These are phyloP conservation scores for Candida sanyiensis DNA, from an alignment of 805 yeast genomes.

Conservation along the genomic window DNA sequence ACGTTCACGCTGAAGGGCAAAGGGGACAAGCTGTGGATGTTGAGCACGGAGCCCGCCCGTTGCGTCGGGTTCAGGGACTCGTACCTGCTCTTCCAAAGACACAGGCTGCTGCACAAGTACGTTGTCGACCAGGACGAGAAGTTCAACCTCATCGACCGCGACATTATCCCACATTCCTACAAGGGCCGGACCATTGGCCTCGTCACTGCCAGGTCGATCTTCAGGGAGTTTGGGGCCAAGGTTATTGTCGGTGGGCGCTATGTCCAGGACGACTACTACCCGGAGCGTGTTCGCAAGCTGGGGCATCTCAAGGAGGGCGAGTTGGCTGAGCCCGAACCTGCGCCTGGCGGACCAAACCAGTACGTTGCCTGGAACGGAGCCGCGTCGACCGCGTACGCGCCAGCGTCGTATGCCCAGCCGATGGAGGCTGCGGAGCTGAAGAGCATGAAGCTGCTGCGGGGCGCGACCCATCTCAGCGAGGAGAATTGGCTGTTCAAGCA, in stretches of 20 bases:
- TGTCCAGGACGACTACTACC: constrained; percentile 86
- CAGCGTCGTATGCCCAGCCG: constrained; percentile 8
- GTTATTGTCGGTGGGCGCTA: constrained; percentile 75
- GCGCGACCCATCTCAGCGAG: constrained; percentile 38
- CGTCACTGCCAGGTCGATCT: constrained; percentile 86
- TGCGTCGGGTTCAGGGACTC: constrained; percentile 92
- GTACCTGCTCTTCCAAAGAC: constrained; percentile 82
- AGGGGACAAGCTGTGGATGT: constrained; percentile 77
- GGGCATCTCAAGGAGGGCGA: constrained; percentile 70
- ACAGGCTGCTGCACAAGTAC: constrained; percentile 66
- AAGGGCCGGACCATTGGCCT: constrained; percentile 86
- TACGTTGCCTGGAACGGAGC: constrained; percentile 52
- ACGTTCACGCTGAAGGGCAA: constrained; percentile 52
- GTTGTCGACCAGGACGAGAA: constrained; percentile 74
- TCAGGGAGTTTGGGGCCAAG: constrained; percentile 86
- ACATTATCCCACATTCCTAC: constrained; percentile 81
- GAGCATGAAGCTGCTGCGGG: constrained; percentile 20
- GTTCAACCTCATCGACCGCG: constrained; percentile 72
- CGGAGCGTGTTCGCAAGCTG: constrained; percentile 39
- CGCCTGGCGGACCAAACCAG: constrained; percentile 40
- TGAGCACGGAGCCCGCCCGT: constrained; percentile 94
- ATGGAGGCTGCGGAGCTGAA: constrained; percentile 22
- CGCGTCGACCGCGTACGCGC: constrained; percentile 23
- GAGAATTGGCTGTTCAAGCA: constrained; percentile 83
- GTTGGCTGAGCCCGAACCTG: constrained; percentile 60